A percentile compares a stretch with the other conserved stretches of the same genome.
phyloP scores from a whole-genome alignment of 306 rosid genomes.

The Dryas alaskensis region DNA sequence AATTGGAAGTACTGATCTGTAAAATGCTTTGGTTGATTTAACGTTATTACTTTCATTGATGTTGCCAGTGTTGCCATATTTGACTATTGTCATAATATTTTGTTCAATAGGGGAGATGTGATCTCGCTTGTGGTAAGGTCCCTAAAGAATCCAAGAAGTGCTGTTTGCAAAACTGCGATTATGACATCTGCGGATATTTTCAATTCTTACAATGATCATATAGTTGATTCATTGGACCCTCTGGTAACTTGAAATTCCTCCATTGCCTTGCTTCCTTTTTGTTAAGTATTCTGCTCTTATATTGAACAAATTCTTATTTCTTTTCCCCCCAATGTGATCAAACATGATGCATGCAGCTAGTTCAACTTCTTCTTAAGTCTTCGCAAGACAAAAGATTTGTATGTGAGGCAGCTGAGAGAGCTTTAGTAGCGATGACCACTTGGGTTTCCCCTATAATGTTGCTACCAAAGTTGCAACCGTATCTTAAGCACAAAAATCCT shows the following conservation, averaged over 20 bases:
- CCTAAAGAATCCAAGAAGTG: conserved; percentile 91
- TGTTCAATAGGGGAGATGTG: conserved; percentile 70
- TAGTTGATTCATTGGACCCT: conserved; percentile 85
- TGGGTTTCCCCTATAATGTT: conserved; percentile 70
- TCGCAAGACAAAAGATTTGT: conserved; percentile 98
- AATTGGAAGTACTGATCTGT: conserved; percentile 1
- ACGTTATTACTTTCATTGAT: too few species aligned
- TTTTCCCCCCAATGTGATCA: conserved; percentile 25
- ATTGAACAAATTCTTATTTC: conserved; percentile 15
- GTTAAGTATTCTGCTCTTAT: conserved; percentile 7
- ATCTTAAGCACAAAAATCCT: conserved; percentile 80
- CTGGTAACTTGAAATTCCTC: conserved; percentile 49
- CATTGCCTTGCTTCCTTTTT: conserved; percentile 22
- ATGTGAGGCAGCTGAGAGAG: conserved; percentile 94
- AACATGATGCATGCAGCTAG: conserved; percentile 55
- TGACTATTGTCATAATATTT: conserved; percentile 17
- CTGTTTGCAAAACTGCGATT: conserved; percentile 95
- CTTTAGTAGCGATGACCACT: conserved; percentile 79
- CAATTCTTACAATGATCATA: conserved; percentile 61
- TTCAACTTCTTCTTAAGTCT: conserved; percentile 96
- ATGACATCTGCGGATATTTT: conserved; percentile 96
- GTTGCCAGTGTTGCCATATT: not conserved
- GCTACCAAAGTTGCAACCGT: conserved; percentile 85
- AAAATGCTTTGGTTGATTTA: not conserved
- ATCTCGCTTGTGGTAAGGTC: conserved; percentile 69